Base-by-base conservation (phyloP, 108 stramenopile species). In the Mediolabrus comicus region DNA sequence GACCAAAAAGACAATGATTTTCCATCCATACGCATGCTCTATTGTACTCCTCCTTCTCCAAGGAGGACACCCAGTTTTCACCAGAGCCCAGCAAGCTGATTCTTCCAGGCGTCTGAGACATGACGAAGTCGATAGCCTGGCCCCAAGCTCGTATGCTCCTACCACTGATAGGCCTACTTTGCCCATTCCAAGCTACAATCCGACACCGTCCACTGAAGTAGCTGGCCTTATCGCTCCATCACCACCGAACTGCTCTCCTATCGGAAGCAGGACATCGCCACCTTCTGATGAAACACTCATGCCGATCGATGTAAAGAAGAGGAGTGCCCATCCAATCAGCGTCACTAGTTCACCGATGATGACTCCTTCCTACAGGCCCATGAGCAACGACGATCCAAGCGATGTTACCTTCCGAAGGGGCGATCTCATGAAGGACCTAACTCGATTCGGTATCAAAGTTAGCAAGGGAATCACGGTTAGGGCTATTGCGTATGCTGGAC, bases 401-500 rank as follows among this genome's bases (percentile, higher is more conserved):
- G 31, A 30, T 17, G 30, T 57, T 7, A 57, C 56, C 34, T 57
- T 57, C 10, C 56, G 28, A 30, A 57, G 56, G 56, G 56, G 56
- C 56, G 30, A 57, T 32, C 19, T 57, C 19, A 30, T 5, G 56
- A 57, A 57, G 30, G 56, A 57, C 24, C 25, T 57, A 12, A 19
- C 2, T 29, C 29, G 56, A 33, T 57, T 57, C 16, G 56, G 56
- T 6, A 32, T 57, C 56, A 57, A 57, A 57, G 56, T 57, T 0
- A 57, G 56, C 56, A 57, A 57, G 32, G 56, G 56, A 13, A 57
- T 57, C 34, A 57, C 32, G 1, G 56, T 57, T 33, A 24, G 56
- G 9, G 31, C 17, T 2, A 17, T 57, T 32, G 56, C 56, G 5
- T 30, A 32, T 5, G 56, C 56, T 17, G 17, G 32, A 7, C 56